These are phyloP conservation scores for Dendrostoma leiphaemia DNA, from an alignment of 2,329 filamentous ascomycete genomes.

Conservation along the genomic window DNA sequence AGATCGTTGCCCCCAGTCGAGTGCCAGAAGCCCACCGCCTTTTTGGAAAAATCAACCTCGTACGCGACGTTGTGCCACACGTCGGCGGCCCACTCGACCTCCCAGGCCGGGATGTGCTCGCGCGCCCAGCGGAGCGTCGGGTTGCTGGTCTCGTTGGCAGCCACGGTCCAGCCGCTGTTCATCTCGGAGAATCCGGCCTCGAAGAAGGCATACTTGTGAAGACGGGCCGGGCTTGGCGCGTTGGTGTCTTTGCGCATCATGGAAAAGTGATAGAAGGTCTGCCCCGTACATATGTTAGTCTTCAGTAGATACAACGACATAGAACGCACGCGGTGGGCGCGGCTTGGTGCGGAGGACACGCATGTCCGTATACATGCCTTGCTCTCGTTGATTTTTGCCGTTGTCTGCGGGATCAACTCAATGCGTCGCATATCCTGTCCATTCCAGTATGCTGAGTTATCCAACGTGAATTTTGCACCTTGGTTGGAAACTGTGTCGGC, in stretches of 20 bases:
- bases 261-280: slow-evolving; percentile 76
- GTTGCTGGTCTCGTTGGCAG: slow-evolving; percentile 41
- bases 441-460: slow-evolving; percentile 66
- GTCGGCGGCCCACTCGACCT: slow-evolving; percentile 56
- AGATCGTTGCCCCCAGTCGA: slow-evolving; percentile 61
- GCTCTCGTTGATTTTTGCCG: slow-evolving; percentile 61
- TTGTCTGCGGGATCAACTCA: slow-evolving; percentile 71
- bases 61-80: slow-evolving; percentile 77
- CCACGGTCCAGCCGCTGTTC: slow-evolving; percentile 63
- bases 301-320: too few relatives aligned
- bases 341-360: too few relatives aligned
- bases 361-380: too few relatives aligned
- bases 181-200: slow-evolving; percentile 74
- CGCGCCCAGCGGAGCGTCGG: slow-evolving; percentile 64
- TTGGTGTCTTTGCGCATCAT: slow-evolving; percentile 59
- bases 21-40: slow-evolving; percentile 67
- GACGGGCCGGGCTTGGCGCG: slow-evolving; percentile 57
- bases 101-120: slow-evolving; percentile 60
- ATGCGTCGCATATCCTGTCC: slow-evolving; percentile 70
- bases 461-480: slow-evolving; percentile 67
- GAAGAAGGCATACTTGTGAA: slow-evolving; percentile 65
- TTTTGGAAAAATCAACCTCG: slow-evolving; percentile 66
- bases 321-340: too few relatives aligned
- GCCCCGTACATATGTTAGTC: too few relatives aligned
- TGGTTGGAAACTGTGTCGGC: slow-evolving; percentile 56